Evolutionary conservation across 1,139 yeast species (phyloP), one percentile per base, ranked within the genome.

Genomic region (Sugiyamaella castrensis): DNA sequence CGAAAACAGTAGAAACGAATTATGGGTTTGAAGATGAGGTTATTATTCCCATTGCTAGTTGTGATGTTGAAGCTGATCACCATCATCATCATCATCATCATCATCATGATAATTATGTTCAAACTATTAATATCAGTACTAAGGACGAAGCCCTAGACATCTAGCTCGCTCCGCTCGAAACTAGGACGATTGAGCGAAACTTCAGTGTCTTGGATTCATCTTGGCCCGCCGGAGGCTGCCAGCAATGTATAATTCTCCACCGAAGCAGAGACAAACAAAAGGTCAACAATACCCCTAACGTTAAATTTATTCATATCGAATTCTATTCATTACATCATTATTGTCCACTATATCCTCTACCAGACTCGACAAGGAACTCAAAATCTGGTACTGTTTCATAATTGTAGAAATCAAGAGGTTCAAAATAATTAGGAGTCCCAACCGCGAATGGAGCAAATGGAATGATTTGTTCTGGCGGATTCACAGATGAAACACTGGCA

Each of bases 11-110:
- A 6, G 55, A 51, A 41, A 54, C 57, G n/a, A 54, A 54, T 31
- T 54, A 54, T 29, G 56, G 56, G 11, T 38, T 40, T 26, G 57
- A 54, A 28, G 53, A 46, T 7, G 56, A 49, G 28, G 56, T 54
- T 26, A 45, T 54, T 16, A 40, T 46, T 8, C 57, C 57, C 8
- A 39, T 38, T 10, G 42, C 48, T 16, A n/a, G 24, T 19, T 19
- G 24, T 19, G 24, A 19, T 19, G 24, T 16, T 16, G 28, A 37
- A 37, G 28, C 27, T 19, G 5, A 4, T n/a, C 12, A 6, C 13
- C 34, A 31, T 31, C 12, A n/a, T 15, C 39, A 13, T 13, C 1
- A 36, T 7, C 34, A 31, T 31, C 12, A n/a, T 15, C 39, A 13
- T 13, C 1, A 36, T 7, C 26, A 36, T n/a, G 5, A 19, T 19